phyloP scores from a whole-genome alignment of 1,284 basidiomycete genomes.

The Microbotryomycetes sp. region DNA sequence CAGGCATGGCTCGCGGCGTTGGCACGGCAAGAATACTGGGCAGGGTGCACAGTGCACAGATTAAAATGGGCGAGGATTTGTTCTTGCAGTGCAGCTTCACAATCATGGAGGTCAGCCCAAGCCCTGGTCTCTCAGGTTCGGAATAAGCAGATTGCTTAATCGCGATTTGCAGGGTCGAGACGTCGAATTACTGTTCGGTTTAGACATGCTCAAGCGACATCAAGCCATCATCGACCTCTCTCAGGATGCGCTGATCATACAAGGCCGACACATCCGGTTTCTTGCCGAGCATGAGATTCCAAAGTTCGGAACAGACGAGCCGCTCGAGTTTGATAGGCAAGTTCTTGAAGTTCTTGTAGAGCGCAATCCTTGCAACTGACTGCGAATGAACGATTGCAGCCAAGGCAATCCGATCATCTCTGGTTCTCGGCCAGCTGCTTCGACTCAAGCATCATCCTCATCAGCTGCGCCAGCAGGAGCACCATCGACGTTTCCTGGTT shows the following conservation, averaged over 20 bases:
- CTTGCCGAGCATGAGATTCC: constrained; percentile 91
- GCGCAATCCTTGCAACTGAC: background rate
- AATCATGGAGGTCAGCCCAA: constrained; percentile 77
- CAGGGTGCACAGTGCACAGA: constrained; percentile 84
- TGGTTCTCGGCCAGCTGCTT: constrained; percentile 18
- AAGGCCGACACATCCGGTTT: constrained; percentile 77
- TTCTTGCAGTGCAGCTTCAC: constrained; percentile 87
- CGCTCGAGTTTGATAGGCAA: constrained; percentile 37
- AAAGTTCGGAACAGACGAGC: constrained; percentile 40
- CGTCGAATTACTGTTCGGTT: constrained; percentile 87
- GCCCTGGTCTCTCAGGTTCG: background rate
- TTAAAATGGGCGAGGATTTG: constrained; percentile 70
- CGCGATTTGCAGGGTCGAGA: constrained; percentile 57
- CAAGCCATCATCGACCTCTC: constrained; percentile 91
- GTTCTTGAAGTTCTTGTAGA: background rate
- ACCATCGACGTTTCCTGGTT: constrained; percentile 36
- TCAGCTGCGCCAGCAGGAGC: constrained; percentile 3
- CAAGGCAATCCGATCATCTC: constrained; percentile 32
- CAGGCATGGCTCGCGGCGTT: constrained; percentile 89
- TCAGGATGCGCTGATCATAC: constrained; percentile 79
- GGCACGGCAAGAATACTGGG: constrained; percentile 93
- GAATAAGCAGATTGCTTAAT: background rate
- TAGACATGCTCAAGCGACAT: constrained; percentile 98
- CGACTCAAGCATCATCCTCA: too few relatives aligned
- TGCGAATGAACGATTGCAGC: constrained; percentile 6